Conservation (phyloP, 352 stramenopile species). For the Globisporangium paroecandrum region DNA sequence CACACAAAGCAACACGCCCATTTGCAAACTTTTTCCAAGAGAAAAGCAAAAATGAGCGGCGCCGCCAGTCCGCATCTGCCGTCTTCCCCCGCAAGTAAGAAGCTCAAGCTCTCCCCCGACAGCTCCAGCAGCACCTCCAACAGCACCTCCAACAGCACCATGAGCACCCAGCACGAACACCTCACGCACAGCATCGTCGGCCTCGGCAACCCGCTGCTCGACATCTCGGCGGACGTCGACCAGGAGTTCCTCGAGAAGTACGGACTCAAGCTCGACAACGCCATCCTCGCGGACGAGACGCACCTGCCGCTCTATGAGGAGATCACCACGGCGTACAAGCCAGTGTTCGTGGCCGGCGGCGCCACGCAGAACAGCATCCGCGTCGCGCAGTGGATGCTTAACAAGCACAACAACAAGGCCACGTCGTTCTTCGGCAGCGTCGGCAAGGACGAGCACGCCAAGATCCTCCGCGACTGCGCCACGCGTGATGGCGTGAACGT, state of each 20-base stretch:
- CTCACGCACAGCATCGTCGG: constrained; percentile 87
- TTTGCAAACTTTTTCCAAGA: not conserved
- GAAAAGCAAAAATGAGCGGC: constrained; percentile 9
- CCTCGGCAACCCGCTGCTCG: constrained; percentile 98
- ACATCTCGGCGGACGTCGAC: constrained; percentile 95
- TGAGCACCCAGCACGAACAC: constrained; percentile 35
- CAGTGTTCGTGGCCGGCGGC: constrained; percentile 96
- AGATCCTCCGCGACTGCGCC: constrained; percentile 92
- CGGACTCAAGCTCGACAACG: constrained; percentile 92
- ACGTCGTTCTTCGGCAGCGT: constrained; percentile 97
- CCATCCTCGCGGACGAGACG: constrained; percentile 97
- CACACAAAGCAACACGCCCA: constrained; percentile 5
- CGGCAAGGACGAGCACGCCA: constrained; percentile 93
- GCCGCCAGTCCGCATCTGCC: constrained; percentile 18
- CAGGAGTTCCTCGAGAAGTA: constrained; percentile 97
- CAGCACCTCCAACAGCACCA: constrained; percentile 7
- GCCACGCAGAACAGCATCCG: constrained; percentile 99
- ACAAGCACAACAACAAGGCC: constrained; percentile 70
- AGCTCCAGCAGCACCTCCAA: not conserved
- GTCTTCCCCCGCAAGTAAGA: constrained; percentile 23
- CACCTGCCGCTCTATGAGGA: constrained; percentile 97
- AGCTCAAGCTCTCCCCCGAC: constrained; percentile 15
- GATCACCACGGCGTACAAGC: constrained; percentile 86
- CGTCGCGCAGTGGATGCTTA: constrained; percentile 99
- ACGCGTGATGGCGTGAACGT: constrained; percentile 93